Percentiles rank a stretch among this genome's conserved stretches.
Conservation (phyloP, 805 yeast species). For the Candida cerambycidarum region DNA sequence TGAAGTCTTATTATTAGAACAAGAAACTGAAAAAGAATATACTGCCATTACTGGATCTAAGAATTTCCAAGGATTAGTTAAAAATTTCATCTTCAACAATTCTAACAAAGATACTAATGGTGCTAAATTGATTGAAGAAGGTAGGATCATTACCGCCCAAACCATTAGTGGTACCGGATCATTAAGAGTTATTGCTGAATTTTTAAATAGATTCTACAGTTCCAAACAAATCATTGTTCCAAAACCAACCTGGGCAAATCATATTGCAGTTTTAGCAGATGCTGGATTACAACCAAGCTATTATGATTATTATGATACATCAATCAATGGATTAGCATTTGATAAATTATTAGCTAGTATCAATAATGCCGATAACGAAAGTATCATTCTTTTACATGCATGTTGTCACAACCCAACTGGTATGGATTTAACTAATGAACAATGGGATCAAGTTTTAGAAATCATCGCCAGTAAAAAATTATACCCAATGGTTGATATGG, state of each 20-base stretch:
- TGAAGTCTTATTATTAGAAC: conserved; percentile 49
- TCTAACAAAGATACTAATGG: conserved; percentile 52
- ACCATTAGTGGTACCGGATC: conserved; percentile 97
- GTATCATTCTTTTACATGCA: conserved; percentile 80
- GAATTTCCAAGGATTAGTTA: conserved; percentile 63
- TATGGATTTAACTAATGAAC: conserved; percentile 78
- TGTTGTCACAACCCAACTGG: conserved; percentile 99
- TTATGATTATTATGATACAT: conserved; percentile 71
- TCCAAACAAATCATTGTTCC: conserved; percentile 67
- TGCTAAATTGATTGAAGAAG: conserved; percentile 52
- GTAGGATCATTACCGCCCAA: conserved; percentile 79
- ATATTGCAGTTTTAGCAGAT: conserved; percentile 71
- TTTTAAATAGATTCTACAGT: conserved; percentile 60
- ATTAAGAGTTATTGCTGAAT: conserved; percentile 78
- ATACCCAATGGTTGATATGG: conserved; percentile 86
- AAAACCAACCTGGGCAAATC: conserved; percentile 95
- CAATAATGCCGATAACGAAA: conserved; percentile 51
- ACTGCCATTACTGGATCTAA: conserved; percentile 82
- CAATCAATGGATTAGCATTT: conserved; percentile 62
- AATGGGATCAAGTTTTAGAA: conserved; percentile 76
- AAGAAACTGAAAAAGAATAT: conserved; percentile 73
- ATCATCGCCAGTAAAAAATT: conserved; percentile 57
- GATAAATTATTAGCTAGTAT: conserved; percentile 64
- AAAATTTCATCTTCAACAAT: conserved; percentile 69
- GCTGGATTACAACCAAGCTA: conserved; percentile 64